Evolutionary conservation across 306 rosid species (phyloP).

Genomic region (Crotalaria pallida): DNA sequence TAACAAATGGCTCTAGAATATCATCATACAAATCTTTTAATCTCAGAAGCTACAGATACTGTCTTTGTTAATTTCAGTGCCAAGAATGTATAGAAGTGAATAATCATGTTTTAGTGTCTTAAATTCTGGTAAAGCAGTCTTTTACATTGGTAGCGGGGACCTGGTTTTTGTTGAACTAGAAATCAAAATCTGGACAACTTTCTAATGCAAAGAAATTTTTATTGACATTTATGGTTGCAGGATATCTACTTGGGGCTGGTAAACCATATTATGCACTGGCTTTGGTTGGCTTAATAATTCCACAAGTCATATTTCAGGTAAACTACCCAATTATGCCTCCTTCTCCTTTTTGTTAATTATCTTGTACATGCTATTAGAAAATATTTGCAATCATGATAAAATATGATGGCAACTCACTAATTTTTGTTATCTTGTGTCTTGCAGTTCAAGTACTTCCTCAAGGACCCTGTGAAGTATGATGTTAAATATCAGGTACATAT

Average conservation of each 20-base stretch:
- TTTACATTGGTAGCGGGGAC: background rate
- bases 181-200: background rate
- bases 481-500: constrained; percentile 46
- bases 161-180: background rate
- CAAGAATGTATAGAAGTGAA: background rate
- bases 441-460: constrained; percentile 46
- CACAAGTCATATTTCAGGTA: constrained; percentile 95
- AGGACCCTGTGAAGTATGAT: constrained; percentile 48
- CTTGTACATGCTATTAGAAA: background rate
- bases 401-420: background rate
- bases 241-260: constrained; percentile 83
- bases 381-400: background rate
- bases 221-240: constrained; percentile 33
- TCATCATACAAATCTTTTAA: background rate
- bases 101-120: background rate
- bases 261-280: constrained; percentile 87
- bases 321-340: background rate
- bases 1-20: background rate
- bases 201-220: background rate
- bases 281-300: constrained; percentile 66
- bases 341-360: background rate
- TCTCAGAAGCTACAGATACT: background rate
- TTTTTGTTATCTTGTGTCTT: constrained; percentile 16
- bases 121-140: background rate
- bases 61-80: background rate